A percentile compares a stretch with the other conserved stretches of the same genome.
phyloP scores from a whole-genome alignment of 1,284 basidiomycete genomes.

The Malassezia furfur region DNA sequence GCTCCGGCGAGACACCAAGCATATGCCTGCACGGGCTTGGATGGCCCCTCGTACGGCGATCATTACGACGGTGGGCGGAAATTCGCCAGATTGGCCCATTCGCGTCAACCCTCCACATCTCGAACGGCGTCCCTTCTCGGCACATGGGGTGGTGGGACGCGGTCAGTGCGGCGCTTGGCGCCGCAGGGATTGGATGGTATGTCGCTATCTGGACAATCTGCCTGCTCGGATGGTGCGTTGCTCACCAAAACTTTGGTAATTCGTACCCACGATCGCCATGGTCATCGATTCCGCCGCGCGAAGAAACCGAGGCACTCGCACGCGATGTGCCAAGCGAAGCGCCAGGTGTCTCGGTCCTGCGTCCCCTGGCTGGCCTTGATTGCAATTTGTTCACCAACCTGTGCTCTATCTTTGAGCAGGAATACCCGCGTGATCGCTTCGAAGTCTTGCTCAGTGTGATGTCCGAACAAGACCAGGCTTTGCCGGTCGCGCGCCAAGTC shows the following conservation, averaged over 20 bases:
- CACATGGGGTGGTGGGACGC: no score
- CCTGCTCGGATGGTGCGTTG: slow-evolving; percentile 60
- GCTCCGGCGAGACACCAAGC: neutral
- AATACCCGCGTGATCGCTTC: slow-evolving; percentile 34
- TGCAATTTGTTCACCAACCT: slow-evolving; percentile 42
- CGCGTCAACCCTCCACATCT: no score
- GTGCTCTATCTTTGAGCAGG: slow-evolving; percentile 38
- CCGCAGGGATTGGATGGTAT: slow-evolving; percentile 56
- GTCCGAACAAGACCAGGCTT: slow-evolving; percentile 33
- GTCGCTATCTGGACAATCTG: slow-evolving; percentile 63
- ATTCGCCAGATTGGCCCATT: no score
- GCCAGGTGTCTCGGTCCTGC: slow-evolving; percentile 39
- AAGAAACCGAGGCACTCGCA: neutral
- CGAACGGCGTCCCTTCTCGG: no score
- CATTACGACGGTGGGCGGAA: no score
- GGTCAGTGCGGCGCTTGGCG: neutral
- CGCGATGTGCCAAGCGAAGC: neutral
- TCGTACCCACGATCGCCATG: slow-evolving; percentile 19
- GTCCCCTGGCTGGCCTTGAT: slow-evolving; percentile 43
- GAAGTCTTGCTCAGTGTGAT: slow-evolving; percentile 42
- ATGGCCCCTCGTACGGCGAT: no score
- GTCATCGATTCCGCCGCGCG: slow-evolving; percentile 50
- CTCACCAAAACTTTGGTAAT: slow-evolving; percentile 8
- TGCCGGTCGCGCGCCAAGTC: slow-evolving; percentile 33
- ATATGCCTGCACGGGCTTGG: no score